Percentiles rank a stretch among this genome's conserved stretches.
Conservation (phyloP, 176 grass and related monocot genomes). For the Secale cereale region DNA sequence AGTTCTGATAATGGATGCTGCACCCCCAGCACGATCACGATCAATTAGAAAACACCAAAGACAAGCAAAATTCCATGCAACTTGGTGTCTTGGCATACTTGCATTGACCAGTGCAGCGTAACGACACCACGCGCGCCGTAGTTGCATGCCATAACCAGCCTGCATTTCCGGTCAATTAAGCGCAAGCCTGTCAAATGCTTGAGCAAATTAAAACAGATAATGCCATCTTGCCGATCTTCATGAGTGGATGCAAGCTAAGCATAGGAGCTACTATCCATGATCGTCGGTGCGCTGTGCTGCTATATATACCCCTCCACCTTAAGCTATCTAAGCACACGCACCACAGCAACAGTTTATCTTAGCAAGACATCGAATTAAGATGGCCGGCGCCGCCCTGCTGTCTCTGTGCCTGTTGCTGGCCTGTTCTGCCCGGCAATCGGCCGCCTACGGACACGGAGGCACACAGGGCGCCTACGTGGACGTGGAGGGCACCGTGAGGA, state of each 20-base stretch:
- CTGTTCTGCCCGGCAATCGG: no score
- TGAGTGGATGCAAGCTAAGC: not conserved
- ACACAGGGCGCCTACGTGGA: not conserved
- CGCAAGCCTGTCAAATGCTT: not conserved
- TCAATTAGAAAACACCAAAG: not conserved
- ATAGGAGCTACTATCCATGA: not conserved
- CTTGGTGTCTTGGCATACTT: not conserved
- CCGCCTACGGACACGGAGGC: no score
- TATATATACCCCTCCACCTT: not conserved
- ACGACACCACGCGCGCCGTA: not conserved
- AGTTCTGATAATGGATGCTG: not conserved
- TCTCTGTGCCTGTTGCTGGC: not conserved
- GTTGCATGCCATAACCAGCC: no score
- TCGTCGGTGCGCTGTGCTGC: not conserved
- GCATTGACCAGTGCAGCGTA: not conserved
- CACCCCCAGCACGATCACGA: not conserved
- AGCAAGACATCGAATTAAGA: not conserved
- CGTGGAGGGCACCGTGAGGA: conserved; percentile 16
- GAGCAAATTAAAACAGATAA: not conserved
- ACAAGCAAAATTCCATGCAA: not conserved
- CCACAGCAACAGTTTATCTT: no score
- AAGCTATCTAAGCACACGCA: not conserved
- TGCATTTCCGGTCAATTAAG: not conserved
- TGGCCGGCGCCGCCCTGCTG: not conserved
- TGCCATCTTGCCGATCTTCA: not conserved